Conservation (phyloP, 176 grass and related monocot genomes). For the Pharus latifolius region DNA sequence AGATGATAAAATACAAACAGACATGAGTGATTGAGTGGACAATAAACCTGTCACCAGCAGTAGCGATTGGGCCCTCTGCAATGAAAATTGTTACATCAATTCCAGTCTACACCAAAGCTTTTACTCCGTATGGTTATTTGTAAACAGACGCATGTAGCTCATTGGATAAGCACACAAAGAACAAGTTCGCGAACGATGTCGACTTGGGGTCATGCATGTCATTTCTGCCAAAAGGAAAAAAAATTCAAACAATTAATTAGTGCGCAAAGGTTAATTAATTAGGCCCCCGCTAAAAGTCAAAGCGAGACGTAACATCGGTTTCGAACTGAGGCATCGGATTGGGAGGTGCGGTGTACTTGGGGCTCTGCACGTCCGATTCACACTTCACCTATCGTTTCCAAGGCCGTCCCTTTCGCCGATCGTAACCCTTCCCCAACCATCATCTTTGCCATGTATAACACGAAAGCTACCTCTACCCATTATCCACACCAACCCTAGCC, state of each 20-base stretch:
- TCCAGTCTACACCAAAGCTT: no score
- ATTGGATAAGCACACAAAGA: no score
- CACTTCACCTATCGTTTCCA: background rate
- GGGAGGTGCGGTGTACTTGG: conserved; percentile 28
- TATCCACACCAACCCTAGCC: conserved; percentile 25
- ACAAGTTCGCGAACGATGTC: background rate
- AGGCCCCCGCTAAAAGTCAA: background rate
- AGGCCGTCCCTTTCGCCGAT: conserved; percentile 21
- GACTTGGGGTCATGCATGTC: background rate
- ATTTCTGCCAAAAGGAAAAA: background rate
- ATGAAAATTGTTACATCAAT: no score
- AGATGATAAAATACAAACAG: no score
- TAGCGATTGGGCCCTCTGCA: no score
- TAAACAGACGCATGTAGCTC: no score
- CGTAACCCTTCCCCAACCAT: conserved; percentile 29
- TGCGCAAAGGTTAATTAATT: background rate
- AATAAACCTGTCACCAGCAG: no score
- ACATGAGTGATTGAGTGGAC: no score
- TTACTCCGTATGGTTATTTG: no score
- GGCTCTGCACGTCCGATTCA: background rate
- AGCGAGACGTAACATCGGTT: conserved; percentile 22
- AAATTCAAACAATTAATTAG: conserved; percentile 14
- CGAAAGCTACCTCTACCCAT: conserved; percentile 8
- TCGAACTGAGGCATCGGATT: background rate
- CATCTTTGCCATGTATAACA: conserved; percentile 7